Evolutionary conservation across 2,329 filamentous ascomycete genomes (phyloP).

Genomic region (Rutstroemia sydowiana): DNA sequence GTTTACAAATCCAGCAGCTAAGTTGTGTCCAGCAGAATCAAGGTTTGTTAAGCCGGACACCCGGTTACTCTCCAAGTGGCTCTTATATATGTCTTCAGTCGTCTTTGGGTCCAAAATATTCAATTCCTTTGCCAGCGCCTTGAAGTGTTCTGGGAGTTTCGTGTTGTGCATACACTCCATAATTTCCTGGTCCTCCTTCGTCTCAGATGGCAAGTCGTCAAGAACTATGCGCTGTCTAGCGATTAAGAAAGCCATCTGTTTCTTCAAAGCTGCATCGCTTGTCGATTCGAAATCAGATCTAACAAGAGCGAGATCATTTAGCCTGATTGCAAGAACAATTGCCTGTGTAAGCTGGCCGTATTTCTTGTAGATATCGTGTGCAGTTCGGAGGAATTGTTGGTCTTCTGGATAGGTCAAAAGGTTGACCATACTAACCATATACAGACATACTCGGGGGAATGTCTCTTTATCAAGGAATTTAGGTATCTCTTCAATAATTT

Average conservation of each 20-base stretch:
- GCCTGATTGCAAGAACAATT: slow-evolving; percentile 84
- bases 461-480: slow-evolving; percentile 90
- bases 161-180: slow-evolving; percentile 81
- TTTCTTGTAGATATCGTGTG: slow-evolving; percentile 86
- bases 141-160: slow-evolving; percentile 86
- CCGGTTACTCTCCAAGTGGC: slow-evolving; percentile 89
- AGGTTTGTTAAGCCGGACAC: slow-evolving; percentile 90
- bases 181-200: slow-evolving; percentile 65
- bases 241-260: slow-evolving; percentile 90
- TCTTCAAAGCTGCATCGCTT: slow-evolving; percentile 73
- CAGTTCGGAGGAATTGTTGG: slow-evolving; percentile 86
- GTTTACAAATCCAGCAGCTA: slow-evolving; percentile 94
- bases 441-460: slow-evolving; percentile 85
- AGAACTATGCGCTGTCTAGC: slow-evolving; percentile 85
- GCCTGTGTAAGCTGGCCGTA: slow-evolving; percentile 93
- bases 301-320: slow-evolving; percentile 83
- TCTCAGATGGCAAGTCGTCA: slow-evolving; percentile 56
- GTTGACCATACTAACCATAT: slow-evolving; percentile 99
- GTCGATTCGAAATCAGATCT: slow-evolving; percentile 73
- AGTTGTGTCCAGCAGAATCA: slow-evolving; percentile 90
- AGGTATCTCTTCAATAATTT: slow-evolving; percentile 90
- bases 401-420: slow-evolving; percentile 97
- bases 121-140: slow-evolving; percentile 85
- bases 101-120: slow-evolving; percentile 96
- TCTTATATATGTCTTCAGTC: slow-evolving; percentile 99